Conservation (phyloP, 2,329 filamentous ascomycete species). For the Claviceps sp. region DNA sequence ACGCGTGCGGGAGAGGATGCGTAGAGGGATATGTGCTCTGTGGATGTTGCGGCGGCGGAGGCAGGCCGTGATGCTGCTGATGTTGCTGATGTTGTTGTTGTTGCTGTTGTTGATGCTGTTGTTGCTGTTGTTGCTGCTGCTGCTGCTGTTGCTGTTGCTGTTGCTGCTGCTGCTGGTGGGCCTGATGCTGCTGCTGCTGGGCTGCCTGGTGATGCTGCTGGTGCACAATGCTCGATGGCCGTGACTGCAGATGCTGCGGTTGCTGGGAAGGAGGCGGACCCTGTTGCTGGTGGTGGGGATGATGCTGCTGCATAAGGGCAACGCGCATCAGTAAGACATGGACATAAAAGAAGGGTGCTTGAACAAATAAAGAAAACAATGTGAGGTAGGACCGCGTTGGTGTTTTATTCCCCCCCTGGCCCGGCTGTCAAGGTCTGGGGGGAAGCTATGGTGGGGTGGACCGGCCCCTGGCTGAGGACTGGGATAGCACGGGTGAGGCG, state of each 20-base stretch:
- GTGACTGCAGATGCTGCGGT: conserved; percentile 46
- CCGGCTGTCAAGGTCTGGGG: conserved; percentile 31
- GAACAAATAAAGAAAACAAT: conserved; percentile 23
- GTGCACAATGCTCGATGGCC: conserved; percentile 59
- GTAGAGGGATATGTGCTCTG: conserved; percentile 54
- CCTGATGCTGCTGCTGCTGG: conserved; percentile 40
- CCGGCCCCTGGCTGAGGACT: conserved; percentile 22
- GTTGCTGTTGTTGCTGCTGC: conserved; percentile 50
- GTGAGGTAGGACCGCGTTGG: conserved; percentile 31
- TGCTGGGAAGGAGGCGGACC: conserved; percentile 51
- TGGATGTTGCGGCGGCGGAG: conserved; percentile 38
- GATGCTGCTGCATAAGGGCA: conserved; percentile 54
- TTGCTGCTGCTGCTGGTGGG: conserved; percentile 47
- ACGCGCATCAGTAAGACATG: conserved; percentile 42
- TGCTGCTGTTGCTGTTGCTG: conserved; percentile 35
- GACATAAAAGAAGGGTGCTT: conserved; percentile 22
- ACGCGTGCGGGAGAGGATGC: conserved; percentile 52
- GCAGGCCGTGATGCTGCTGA: conserved; percentile 13
- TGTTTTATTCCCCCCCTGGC: conserved; percentile 32
- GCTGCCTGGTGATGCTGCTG: conserved; percentile 34
- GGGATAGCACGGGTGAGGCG: conserved; percentile 36
- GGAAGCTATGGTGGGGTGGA: conserved; percentile 24
- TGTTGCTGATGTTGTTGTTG: conserved; percentile 56
- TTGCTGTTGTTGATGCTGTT: conserved; percentile 15
- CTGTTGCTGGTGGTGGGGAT: conserved; percentile 60